Evolutionary conservation across 1,284 basidiomycete species (phyloP).

Genomic region (Pseudozyma sp.): DNA sequence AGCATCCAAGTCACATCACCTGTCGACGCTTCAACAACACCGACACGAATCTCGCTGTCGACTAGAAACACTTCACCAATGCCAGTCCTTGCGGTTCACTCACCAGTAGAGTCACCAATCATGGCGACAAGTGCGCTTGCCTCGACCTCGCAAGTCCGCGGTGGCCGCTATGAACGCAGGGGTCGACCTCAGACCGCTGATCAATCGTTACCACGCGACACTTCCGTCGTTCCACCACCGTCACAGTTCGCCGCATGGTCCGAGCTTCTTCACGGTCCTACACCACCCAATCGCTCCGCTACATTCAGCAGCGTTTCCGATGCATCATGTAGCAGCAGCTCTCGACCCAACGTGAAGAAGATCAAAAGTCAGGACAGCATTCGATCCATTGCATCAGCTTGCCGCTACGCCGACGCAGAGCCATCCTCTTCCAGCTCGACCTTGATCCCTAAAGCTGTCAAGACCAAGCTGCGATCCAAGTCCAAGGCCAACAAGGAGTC

Average conservation of each 20-base stretch:
- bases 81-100: constrained; percentile 19
- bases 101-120: constrained; percentile 1
- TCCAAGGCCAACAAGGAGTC: constrained; percentile 39
- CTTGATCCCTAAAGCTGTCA: constrained; percentile 21
- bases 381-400: constrained; percentile 17
- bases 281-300: constrained; percentile 28
- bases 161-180: constrained; percentile 19
- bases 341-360: constrained; percentile 29
- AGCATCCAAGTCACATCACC: neutral
- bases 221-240: constrained; percentile 6
- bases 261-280: constrained; percentile 19
- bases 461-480: constrained; percentile 40
- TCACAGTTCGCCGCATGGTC: constrained; percentile 45
- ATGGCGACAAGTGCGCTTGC: constrained; percentile 10
- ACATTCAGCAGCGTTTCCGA: constrained; percentile 47
- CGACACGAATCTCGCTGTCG: neutral
- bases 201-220: neutral
- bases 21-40: neutral
- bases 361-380: constrained; percentile 41
- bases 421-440: constrained; percentile 11
- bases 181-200: constrained; percentile 10
- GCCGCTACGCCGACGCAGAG: constrained; percentile 10
- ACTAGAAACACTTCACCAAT: constrained; percentile 5
- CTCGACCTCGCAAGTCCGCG: constrained; percentile 19
- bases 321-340: constrained; percentile 21